Base-by-base conservation (phyloP, 495 filamentous ascomycete genomes). In the Penicillium argentinense region DNA sequence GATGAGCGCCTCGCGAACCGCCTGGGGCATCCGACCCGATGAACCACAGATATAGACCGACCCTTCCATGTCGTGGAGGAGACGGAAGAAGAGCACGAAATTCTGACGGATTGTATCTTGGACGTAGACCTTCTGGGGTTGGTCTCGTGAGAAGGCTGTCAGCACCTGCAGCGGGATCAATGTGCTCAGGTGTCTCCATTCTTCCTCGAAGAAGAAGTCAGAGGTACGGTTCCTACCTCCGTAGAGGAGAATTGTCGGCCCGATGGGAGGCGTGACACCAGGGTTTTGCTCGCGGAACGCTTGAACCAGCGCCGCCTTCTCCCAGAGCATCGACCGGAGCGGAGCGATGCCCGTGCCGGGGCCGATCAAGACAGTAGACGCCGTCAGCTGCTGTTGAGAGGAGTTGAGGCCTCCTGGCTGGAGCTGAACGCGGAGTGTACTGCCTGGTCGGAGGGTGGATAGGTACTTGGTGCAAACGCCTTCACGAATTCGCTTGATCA, bases 321-420 rank as follows among this genome's bases (percentile, higher is more conserved):
- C 84, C 73, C 85, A 84, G 13, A 95, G 72, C 46, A 97, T 72
- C 2, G 88, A 80, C 1, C 91, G 80, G 60, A 96, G 84, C 0
- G 93, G 93, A 1, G 93, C 95, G 22, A 99, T 71, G 7, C 93
- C 93, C 0, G 93, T 99, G 9, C 93, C 93, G 0, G 93, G 86
- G 2, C 85, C 91, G 27, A 99, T 80, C 61, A 95, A 81, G 26
- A 98, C 68, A 1, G 88, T 72, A 1, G 93, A 87, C 6, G 60
- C 72, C 2, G 64, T 53, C 3, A 75, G 59, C 49, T 76, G 67
- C 13, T 61, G 60, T 1, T 71, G 51, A 6, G 68, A 71, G 4
- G 80, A 75, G 30, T 79, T 72, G 12, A 86, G 67, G 1, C 78
- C 76, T 8, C 82, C 82, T 28, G 60, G 58, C 47, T 83, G 80